Percentiles rank a stretch among this genome's conserved stretches.
Evolutionary conservation across 2,329 filamentous ascomycete species (phyloP).

Genomic region (Fusarium sp.): DNA sequence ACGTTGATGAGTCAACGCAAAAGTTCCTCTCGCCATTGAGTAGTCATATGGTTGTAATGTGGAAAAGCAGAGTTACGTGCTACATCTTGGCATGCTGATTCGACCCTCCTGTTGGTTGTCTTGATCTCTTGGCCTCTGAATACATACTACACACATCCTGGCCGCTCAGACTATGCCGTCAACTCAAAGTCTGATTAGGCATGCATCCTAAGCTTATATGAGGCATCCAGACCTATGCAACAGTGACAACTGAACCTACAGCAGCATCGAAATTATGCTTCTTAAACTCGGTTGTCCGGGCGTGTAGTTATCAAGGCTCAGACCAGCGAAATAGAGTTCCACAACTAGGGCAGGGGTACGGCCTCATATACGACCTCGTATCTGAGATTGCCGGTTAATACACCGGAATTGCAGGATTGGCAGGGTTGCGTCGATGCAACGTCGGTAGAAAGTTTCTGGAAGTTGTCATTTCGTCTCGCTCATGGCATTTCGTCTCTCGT

Average conservation of each 20-base stretch:
- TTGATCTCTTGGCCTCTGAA: background rate
- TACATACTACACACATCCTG: background rate
- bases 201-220: background rate
- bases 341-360: background rate
- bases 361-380: background rate
- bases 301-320: background rate
- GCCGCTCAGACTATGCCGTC: background rate
- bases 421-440: background rate
- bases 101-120: background rate
- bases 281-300: background rate
- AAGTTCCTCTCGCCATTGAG: background rate
- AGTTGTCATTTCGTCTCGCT: background rate
- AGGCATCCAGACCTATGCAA: background rate
- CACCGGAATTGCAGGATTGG: background rate
- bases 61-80: background rate
- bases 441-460: background rate
- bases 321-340: background rate
- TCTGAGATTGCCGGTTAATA: background rate
- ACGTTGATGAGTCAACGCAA: background rate
- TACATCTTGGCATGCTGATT: background rate
- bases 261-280: background rate
- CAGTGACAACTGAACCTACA: background rate
- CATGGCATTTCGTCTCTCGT: background rate
- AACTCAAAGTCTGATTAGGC: background rate
- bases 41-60: background rate